Conservation (phyloP, 441 rosid species). For the Isatis lusitanica region DNA sequence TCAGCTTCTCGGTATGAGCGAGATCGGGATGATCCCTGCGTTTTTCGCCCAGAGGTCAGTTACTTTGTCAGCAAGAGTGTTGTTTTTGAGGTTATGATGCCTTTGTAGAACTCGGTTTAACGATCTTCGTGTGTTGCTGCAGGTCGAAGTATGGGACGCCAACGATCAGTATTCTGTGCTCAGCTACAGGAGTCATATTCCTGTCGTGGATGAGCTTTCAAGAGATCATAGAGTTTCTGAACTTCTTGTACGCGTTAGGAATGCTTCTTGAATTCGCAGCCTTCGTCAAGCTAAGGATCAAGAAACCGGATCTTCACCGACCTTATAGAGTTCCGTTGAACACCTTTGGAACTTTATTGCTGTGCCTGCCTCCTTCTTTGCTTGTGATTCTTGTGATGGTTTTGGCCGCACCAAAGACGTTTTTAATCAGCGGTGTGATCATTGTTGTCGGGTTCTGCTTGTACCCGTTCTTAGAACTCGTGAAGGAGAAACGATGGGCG, state of each 20-base stretch:
- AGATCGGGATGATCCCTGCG: constrained; percentile 82
- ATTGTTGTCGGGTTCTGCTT: constrained; percentile 55
- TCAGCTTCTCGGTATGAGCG: constrained; percentile 95
- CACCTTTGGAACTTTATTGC: constrained; percentile 61
- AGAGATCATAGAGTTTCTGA: constrained; percentile 81
- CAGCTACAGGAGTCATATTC: constrained; percentile 86
- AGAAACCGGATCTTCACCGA: constrained; percentile 74
- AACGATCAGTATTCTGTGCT: constrained; percentile 76
- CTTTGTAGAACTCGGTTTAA: not conserved
- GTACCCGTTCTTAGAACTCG: constrained; percentile 52
- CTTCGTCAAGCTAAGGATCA: constrained; percentile 66
- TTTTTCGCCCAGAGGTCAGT: constrained; percentile 61
- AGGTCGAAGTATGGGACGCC: constrained; percentile 92
- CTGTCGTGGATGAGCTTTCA: constrained; percentile 94
- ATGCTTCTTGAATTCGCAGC: constrained; percentile 94
- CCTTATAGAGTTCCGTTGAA: constrained; percentile 74
- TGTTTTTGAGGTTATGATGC: not conserved
- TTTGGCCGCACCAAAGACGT: constrained; percentile 63
- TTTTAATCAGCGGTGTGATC: constrained; percentile 57
- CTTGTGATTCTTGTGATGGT: constrained; percentile 80
- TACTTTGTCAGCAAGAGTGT: not conserved
- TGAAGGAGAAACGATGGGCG: constrained; percentile 56
- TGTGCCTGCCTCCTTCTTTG: constrained; percentile 67
- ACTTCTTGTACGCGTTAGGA: constrained; percentile 75
- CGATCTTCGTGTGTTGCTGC: constrained; percentile 25